Evolutionary conservation across 106 monocot species (phyloP).

Genomic region (Vanilla planifolia): DNA sequence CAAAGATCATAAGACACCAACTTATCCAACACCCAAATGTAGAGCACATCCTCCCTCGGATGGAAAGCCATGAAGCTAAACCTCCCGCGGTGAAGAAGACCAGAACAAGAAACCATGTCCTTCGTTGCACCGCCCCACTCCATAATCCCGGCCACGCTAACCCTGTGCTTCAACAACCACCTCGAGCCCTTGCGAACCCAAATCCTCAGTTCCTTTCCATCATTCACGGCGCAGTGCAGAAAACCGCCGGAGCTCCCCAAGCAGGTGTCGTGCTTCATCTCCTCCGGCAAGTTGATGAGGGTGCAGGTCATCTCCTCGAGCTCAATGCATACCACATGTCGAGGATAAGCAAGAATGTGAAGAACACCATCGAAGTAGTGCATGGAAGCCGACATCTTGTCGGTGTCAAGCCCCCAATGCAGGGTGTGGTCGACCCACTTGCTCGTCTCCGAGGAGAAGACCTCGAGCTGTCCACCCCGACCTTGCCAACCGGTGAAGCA

Average conservation of each 20-base stretch:
- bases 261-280: constrained; percentile 13
- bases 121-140: background rate
- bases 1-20: constrained; percentile 30
- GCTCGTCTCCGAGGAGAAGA: constrained; percentile 29
- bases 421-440: constrained; percentile 21
- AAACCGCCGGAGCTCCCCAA: constrained; percentile 26
- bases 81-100: background rate
- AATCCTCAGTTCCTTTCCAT: constrained; percentile 26
- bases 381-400: constrained; percentile 39
- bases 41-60: constrained; percentile 33
- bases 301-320: constrained; percentile 16
- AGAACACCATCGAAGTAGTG: constrained; percentile 32
- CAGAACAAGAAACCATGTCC: background rate
- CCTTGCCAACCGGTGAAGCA: constrained; percentile 38
- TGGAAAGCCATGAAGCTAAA: constrained; percentile 33
- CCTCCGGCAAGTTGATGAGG: constrained; percentile 35
- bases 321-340: constrained; percentile 22
- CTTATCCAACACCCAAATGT: constrained; percentile 26
- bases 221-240: constrained; percentile 23
- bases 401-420: constrained; percentile 29
- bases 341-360: constrained; percentile 35
- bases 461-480: constrained; percentile 25
- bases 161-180: constrained; percentile 40
- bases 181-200: constrained; percentile 23
- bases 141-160: constrained; percentile 1